Evolutionary conservation across 352 stramenopile genomes (phyloP).

Genomic region (Thraustochytrium striatum): DNA sequence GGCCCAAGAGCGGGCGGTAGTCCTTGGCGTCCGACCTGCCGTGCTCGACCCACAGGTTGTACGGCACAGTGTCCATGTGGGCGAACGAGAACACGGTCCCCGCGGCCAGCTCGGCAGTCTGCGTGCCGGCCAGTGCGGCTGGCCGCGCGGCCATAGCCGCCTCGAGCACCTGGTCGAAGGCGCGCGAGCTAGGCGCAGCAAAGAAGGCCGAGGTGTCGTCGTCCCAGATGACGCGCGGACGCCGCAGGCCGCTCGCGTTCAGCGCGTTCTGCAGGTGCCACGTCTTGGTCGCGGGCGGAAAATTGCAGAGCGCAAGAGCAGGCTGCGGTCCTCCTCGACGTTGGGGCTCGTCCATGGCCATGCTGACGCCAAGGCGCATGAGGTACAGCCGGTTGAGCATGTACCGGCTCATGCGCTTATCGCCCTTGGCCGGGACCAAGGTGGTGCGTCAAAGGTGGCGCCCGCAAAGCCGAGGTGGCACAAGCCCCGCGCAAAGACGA

Average conservation of each 20-base stretch:
- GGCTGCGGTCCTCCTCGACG: not conserved
- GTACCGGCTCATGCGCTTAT: too few species aligned
- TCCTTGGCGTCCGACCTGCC: not conserved
- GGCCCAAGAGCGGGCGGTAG: too few species aligned
- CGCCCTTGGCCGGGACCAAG: too few species aligned
- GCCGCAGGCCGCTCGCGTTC: not conserved
- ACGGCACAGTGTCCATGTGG: not conserved
- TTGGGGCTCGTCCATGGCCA: not conserved
- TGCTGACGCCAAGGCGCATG: not conserved
- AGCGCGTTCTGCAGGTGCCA: not conserved
- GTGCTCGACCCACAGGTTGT: not conserved
- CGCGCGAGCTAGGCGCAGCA: not conserved
- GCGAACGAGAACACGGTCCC: not conserved
- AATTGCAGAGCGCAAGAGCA: conserved; percentile 2
- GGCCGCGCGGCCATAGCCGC: not conserved
- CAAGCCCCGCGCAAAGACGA: conserved; percentile 58
- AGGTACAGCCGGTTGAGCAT: conserved; percentile 14
- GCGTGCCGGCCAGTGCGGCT: not conserved
- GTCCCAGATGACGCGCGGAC: conserved; percentile 9
- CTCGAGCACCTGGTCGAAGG: not conserved
- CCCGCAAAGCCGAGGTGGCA: not conserved
- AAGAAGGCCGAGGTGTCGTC: not conserved
- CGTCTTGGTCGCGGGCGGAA: not conserved
- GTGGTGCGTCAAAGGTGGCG: not conserved
- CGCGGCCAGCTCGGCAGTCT: too few species aligned